A percentile compares a stretch with the other conserved stretches of the same genome.
Conservation (phyloP, 176 grass and related monocot species). For the Hsuehochloa calcarea region DNA sequence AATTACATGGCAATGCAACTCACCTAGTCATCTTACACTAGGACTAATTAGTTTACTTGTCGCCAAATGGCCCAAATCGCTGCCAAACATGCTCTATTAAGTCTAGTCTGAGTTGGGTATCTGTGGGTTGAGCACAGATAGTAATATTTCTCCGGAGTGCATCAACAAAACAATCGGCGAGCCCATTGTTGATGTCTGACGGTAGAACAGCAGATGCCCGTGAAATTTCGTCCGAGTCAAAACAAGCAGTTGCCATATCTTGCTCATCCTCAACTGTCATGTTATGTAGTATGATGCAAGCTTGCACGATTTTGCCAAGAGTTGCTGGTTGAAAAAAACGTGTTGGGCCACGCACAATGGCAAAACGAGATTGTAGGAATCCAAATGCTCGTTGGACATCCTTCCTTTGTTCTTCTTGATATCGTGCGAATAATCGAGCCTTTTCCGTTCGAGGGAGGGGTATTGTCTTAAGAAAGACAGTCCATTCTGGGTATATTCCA, state of each 20-base stretch:
- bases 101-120: conserved; percentile 22
- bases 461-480: conserved; percentile 25
- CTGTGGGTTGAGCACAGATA: conserved; percentile 16
- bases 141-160: conserved; percentile 7
- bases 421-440: conserved; percentile 17
- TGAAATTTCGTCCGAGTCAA: conserved; percentile 8
- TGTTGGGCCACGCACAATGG: conserved; percentile 24
- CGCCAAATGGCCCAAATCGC: conserved; percentile 35
- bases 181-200: conserved; percentile 5
- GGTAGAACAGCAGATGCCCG: not conserved
- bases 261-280: conserved; percentile 45
- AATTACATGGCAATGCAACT: not conserved
- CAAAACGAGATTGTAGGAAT: conserved; percentile 28
- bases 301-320: conserved; percentile 38
- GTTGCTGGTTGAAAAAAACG: not conserved
- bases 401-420: conserved; percentile 29
- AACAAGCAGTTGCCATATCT: conserved; percentile 37
- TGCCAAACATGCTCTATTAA: conserved; percentile 41
- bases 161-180: conserved; percentile 24
- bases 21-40: not conserved
- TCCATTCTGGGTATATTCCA: conserved; percentile 26
- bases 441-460: conserved; percentile 32
- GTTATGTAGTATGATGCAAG: conserved; percentile 40
- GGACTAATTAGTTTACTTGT: not conserved
- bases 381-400: not conserved